Conservation (phyloP, 176 grass and related monocot genomes). For the maize (Zea mays) region Zm-B73-REFERENCE-NAM-5.0 NC_050102.1:42949501-42950000, state of each 20-base stretch:
- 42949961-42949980: slow-evolving; percentile 91
- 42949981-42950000: slow-evolving; percentile 93
- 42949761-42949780: slow-evolving; percentile 91
- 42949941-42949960: slow-evolving; percentile 87
- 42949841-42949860: slow-evolving; percentile 47
- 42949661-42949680: slow-evolving; percentile 72
- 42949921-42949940: slow-evolving; percentile 99
- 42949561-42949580: slow-evolving; percentile 26
- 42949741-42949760: slow-evolving; percentile 53
- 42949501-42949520: slow-evolving; percentile 94
- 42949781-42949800: slow-evolving; percentile 93
- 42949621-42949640: slow-evolving; percentile 95
- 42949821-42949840: slow-evolving; percentile 90
- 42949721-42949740: slow-evolving; percentile 13
- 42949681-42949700: slow-evolving; percentile 22
- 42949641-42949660: slow-evolving; percentile 95
- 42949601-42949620: slow-evolving; percentile 91
- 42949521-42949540: slow-evolving; percentile 64
- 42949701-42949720: slow-evolving; percentile 36
- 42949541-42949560: slow-evolving; percentile 24
- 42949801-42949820: slow-evolving; percentile 77
- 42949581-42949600: slow-evolving; percentile 63
- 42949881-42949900: slow-evolving; percentile 18
- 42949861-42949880: neutral
- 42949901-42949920: slow-evolving; percentile 86